A percentile compares a stretch with the other conserved stretches of the same genome.
These are phyloP conservation scores for Myxozyma melibiosi DNA, from an alignment of 805 yeast genomes.

Conservation along the genomic window DNA sequence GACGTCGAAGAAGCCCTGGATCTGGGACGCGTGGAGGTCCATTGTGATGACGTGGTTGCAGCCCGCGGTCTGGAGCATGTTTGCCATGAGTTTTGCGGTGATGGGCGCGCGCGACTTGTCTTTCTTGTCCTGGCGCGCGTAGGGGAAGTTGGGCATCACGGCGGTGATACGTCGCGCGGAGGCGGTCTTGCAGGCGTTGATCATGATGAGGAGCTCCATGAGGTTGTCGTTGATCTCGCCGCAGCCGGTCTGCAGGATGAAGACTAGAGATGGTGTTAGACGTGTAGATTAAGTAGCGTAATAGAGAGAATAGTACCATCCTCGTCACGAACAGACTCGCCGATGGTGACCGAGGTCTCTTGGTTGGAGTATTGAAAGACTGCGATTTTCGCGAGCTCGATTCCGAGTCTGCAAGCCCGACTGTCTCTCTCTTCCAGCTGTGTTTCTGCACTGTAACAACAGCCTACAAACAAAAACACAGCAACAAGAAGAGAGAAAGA, in stretches of 20 bases:
- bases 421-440: too few relatives aligned
- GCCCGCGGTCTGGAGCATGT: constrained; percentile 89
- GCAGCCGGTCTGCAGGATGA: constrained; percentile 67
- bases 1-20: constrained; percentile 92
- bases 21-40: constrained; percentile 97
- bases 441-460: background rate
- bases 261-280: constrained; percentile 21
- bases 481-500: background rate
- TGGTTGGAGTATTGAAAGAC: constrained; percentile 84
- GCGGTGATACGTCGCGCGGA: constrained; percentile 93
- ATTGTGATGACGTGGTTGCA: constrained; percentile 93
- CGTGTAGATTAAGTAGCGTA: constrained; percentile 32
- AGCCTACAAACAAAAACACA: background rate
- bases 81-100: constrained; percentile 91
- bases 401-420: constrained; percentile 55
- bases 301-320: constrained; percentile 47
- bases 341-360: constrained; percentile 86
- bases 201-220: constrained; percentile 84
- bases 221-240: constrained; percentile 84
- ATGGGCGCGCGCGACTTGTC: constrained; percentile 96
- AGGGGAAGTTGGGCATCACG: constrained; percentile 92
- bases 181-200: constrained; percentile 94
- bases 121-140: constrained; percentile 96
- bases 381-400: constrained; percentile 70
- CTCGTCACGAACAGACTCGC: constrained; percentile 87